phyloP scores from a whole-genome alignment of 495 filamentous ascomycete genomes.

The Aspergillus steynii region DNA sequence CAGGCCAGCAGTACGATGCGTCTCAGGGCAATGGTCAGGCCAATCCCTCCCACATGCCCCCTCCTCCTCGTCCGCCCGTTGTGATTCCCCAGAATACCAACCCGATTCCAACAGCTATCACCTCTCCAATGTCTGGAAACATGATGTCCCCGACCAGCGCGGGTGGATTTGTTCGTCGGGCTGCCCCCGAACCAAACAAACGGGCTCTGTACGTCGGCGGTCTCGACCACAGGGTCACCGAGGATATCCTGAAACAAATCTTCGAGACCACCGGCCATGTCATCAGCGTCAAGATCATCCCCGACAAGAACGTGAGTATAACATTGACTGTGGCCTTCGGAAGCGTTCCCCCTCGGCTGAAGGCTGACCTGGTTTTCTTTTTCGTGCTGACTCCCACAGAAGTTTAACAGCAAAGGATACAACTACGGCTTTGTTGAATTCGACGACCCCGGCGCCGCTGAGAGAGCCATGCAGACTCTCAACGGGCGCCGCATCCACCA shows the following conservation, averaged over 20 bases:
- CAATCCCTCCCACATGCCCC: constrained; percentile 80
- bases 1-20: constrained; percentile 70
- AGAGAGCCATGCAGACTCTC: constrained; percentile 94
- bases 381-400: constrained; percentile 22
- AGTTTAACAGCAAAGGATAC: constrained; percentile 87
- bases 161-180: constrained; percentile 82
- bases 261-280: constrained; percentile 99
- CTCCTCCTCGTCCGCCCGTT: constrained; percentile 83
- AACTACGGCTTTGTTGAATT: constrained; percentile 99
- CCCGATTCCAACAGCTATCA: constrained; percentile 90
- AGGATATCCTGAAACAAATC: constrained; percentile 95
- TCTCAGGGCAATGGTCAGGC: constrained; percentile 61
- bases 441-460: constrained; percentile 94
- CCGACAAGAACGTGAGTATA: constrained; percentile 89
- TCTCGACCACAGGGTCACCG: constrained; percentile 90
- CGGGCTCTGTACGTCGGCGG: constrained; percentile 95
- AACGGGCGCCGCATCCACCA: constrained; percentile 96
- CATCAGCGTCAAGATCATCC: constrained; percentile 98
- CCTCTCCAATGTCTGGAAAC: constrained; percentile 74
- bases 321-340: neutral
- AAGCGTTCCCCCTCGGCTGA: neutral
- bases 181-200: constrained; percentile 98
- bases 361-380: neutral
- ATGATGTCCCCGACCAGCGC: constrained; percentile 82
- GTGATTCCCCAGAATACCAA: constrained; percentile 96